phyloP scores from a whole-genome alignment of 2,329 filamentous ascomycete species.

The Aspergillus fischeri region DNA sequence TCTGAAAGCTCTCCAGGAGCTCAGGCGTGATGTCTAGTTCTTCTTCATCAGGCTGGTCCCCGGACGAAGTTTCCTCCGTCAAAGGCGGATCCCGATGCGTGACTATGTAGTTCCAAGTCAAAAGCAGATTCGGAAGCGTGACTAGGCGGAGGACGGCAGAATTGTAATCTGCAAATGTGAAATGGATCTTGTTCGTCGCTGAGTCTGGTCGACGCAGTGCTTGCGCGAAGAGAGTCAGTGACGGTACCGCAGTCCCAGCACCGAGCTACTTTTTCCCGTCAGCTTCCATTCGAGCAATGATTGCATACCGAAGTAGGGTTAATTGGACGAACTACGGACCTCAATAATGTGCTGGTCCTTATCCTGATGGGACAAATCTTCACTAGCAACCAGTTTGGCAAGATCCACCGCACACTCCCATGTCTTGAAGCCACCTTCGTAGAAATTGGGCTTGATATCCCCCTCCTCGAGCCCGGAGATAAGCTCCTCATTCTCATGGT shows the following conservation, averaged over 20 bases:
- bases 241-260: conserved; percentile 60
- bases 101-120: conserved; percentile 47
- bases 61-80: not conserved
- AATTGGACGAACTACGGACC: conserved; percentile 19
- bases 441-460: conserved; percentile 57
- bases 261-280: conserved; percentile 45
- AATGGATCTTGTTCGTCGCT: conserved; percentile 34
- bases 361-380: conserved; percentile 11
- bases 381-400: conserved; percentile 36
- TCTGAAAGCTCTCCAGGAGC: conserved; percentile 44
- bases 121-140: conserved; percentile 57
- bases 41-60: conserved; percentile 14
- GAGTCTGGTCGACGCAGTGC: conserved; percentile 36
- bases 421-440: conserved; percentile 66
- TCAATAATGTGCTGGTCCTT: conserved; percentile 40
- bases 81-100: conserved; percentile 4
- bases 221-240: conserved; percentile 51
- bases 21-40: conserved; percentile 48
- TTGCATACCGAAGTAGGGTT: not conserved
- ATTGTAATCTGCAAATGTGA: conserved; percentile 62
- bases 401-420: conserved; percentile 64
- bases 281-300: not conserved
- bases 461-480: conserved; percentile 50
- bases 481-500: conserved; percentile 41
- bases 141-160: conserved; percentile 56